Conservation (phyloP, 768 basidiomycete species). For the Pulveroboletus sp. region DNA sequence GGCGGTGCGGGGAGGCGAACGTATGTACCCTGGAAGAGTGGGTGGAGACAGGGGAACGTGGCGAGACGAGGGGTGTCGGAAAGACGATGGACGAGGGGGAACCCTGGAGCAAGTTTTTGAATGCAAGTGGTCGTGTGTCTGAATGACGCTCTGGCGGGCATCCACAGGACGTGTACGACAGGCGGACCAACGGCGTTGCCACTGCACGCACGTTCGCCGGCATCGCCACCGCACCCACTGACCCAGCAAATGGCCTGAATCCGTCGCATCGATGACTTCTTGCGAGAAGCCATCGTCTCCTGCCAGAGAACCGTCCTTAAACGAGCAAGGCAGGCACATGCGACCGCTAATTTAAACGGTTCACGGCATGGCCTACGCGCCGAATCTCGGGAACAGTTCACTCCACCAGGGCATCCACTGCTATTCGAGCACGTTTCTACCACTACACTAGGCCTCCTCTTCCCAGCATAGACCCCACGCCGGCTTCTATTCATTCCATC, state of each 20-base stretch:
- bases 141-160: slow-evolving; percentile 28
- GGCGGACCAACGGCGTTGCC: slow-evolving; percentile 24
- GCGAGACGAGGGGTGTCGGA: slow-evolving; percentile 4
- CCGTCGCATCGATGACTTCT: slow-evolving; percentile 10
- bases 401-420: neutral
- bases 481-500: slow-evolving; percentile 70
- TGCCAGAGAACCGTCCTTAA: slow-evolving; percentile 2
- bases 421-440: slow-evolving; percentile 1
- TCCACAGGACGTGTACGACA: slow-evolving; percentile 18
- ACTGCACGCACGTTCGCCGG: too few species aligned
- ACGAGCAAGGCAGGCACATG: slow-evolving; percentile 14
- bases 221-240: slow-evolving; percentile 13
- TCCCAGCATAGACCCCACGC: slow-evolving; percentile 7
- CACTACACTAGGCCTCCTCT: neutral
- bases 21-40: neutral
- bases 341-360: slow-evolving; percentile 22
- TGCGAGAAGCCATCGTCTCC: neutral
- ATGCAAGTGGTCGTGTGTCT: slow-evolving; percentile 34
- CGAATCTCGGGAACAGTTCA: slow-evolving; percentile 10
- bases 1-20: slow-evolving; percentile 10
- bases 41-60: neutral
- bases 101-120: slow-evolving; percentile 22
- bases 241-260: slow-evolving; percentile 26
- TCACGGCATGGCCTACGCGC: slow-evolving; percentile 22
- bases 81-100: slow-evolving; percentile 11